A percentile compares a stretch with the other conserved stretches of the same genome.
These are phyloP conservation scores for Coemansia sp. DNA, from an alignment of 192 early-diverging fungal species.

Conservation along the genomic window DNA sequence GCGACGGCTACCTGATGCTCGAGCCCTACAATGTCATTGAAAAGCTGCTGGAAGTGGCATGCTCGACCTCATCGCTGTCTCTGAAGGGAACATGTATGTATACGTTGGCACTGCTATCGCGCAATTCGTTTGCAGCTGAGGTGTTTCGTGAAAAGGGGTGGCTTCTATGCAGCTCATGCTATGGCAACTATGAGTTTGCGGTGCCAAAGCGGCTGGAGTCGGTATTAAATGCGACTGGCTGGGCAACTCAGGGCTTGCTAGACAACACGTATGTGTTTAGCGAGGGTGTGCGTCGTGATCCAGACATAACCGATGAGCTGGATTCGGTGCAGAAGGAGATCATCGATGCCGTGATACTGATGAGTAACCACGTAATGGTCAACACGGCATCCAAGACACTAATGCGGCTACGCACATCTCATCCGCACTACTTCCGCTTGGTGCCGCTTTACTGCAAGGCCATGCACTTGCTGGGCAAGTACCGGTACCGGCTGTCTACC, in stretches of 20 bases:
- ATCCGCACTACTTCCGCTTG: conserved; percentile 53
- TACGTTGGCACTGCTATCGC: conserved; percentile 42
- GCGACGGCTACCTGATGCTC: conserved; percentile 43
- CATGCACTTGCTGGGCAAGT: conserved; percentile 47
- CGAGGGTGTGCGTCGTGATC: conserved; percentile 1
- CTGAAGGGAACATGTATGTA: conserved; percentile 50
- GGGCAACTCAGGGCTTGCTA: conserved; percentile 34
- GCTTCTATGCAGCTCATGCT: conserved; percentile 45
- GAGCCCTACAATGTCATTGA: conserved; percentile 32
- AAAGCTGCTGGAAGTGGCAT: conserved; percentile 28
- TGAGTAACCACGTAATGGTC: conserved; percentile 47
- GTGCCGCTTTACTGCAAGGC: conserved; percentile 33
- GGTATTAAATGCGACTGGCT: conserved; percentile 34
- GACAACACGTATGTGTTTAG: conserved; percentile 38
- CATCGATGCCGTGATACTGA: conserved; percentile 35
- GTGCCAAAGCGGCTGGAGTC: conserved; percentile 37
- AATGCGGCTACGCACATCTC: conserved; percentile 48
- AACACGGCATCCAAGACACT: conserved; percentile 45
- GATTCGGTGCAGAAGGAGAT: conserved; percentile 55
- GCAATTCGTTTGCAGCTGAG: conserved; percentile 48
- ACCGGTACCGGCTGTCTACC: conserved; percentile 45
- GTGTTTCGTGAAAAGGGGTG: conserved; percentile 44
- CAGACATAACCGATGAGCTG: conserved; percentile 23
- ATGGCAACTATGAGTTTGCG: conserved; percentile 50
- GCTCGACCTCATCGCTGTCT: conserved; percentile 27